These are phyloP conservation scores for Fusarium anguioides DNA, from an alignment of 2,329 filamentous ascomycete species.

Conservation along the genomic window DNA sequence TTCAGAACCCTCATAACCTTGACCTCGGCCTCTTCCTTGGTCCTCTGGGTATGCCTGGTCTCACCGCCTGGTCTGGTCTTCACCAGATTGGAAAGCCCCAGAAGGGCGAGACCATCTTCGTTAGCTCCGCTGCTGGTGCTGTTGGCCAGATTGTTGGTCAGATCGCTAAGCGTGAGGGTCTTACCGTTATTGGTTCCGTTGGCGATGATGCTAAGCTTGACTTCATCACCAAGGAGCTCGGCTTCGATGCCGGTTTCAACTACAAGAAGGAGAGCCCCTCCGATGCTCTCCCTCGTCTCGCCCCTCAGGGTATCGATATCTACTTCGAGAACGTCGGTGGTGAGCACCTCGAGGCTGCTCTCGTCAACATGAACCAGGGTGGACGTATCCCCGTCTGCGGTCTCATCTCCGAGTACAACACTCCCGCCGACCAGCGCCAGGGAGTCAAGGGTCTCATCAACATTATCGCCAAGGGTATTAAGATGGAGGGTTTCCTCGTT, in stretches of 20 bases:
- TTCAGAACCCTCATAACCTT: slow-evolving; percentile 77
- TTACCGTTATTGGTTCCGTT: slow-evolving; percentile 83
- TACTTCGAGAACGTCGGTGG: slow-evolving; percentile 67
- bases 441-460: slow-evolving; percentile 74
- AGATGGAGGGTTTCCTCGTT: slow-evolving; percentile 82
- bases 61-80: slow-evolving; percentile 78
- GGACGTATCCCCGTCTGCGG: slow-evolving; percentile 75
- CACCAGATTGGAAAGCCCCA: slow-evolving; percentile 72
- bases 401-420: slow-evolving; percentile 79
- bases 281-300: slow-evolving; percentile 75
- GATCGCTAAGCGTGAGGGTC: slow-evolving; percentile 82
- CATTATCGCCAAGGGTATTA: slow-evolving; percentile 75
- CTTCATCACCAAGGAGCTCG: slow-evolving; percentile 65
- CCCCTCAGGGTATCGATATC: slow-evolving; percentile 81
- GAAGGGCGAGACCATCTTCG: slow-evolving; percentile 80
- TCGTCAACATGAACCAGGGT: slow-evolving; percentile 63
- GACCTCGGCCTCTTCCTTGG: slow-evolving; percentile 77
- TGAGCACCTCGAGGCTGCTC: slow-evolving; percentile 61
- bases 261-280: slow-evolving; percentile 83
- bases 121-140: slow-evolving; percentile 82
- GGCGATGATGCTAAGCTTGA: slow-evolving; percentile 83
- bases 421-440: slow-evolving; percentile 63
- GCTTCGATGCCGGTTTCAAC: slow-evolving; percentile 77
- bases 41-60: slow-evolving; percentile 69
- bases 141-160: slow-evolving; percentile 88